These are phyloP conservation scores for Linum tenue DNA, from an alignment of 345 rosid genomes.

Conservation along the genomic window DNA sequence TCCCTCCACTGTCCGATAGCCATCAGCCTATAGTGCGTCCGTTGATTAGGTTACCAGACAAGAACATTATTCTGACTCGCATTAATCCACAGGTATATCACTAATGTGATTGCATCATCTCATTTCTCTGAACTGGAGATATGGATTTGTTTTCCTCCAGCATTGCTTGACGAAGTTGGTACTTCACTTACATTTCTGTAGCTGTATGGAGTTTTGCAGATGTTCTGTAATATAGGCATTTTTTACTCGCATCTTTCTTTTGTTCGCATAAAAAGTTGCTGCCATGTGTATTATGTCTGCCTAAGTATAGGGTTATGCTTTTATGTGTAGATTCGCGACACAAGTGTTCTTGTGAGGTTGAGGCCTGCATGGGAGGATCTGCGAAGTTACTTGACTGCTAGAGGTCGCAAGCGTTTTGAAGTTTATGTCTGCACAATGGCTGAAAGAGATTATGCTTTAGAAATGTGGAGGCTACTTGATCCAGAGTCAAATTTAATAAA, in stretches of 20 bases:
- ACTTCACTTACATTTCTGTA: background rate
- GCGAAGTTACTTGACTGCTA: conserved; percentile 82
- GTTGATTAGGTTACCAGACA: conserved; percentile 74
- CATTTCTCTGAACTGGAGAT: background rate
- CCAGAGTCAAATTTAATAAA: conserved; percentile 88
- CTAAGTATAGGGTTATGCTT: background rate
- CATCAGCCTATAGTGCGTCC: conserved; percentile 77
- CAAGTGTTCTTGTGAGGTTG: conserved; percentile 97
- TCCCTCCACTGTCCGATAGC: conserved; percentile 72
- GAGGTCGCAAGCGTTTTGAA: conserved; percentile 96
- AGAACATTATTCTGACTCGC: conserved; percentile 85
- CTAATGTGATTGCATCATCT: conserved; percentile 5
- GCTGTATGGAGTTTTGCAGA: background rate
- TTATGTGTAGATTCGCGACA: conserved; percentile 69
- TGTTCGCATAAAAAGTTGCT: conserved; percentile 3
- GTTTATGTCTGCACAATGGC: conserved; percentile 99
- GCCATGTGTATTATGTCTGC: conserved; percentile 9
- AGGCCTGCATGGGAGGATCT: conserved; percentile 99
- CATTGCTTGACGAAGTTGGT: background rate
- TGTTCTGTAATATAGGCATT: background rate
- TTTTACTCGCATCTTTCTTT: background rate
- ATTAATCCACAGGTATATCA: conserved; percentile 81
- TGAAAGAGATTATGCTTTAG: conserved; percentile 95
- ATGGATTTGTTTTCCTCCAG: background rate
- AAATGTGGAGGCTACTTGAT: conserved; percentile 99